phyloP scores from a whole-genome alignment of 306 rosid genomes.

The Gynostemma pentaphyllum region DNA sequence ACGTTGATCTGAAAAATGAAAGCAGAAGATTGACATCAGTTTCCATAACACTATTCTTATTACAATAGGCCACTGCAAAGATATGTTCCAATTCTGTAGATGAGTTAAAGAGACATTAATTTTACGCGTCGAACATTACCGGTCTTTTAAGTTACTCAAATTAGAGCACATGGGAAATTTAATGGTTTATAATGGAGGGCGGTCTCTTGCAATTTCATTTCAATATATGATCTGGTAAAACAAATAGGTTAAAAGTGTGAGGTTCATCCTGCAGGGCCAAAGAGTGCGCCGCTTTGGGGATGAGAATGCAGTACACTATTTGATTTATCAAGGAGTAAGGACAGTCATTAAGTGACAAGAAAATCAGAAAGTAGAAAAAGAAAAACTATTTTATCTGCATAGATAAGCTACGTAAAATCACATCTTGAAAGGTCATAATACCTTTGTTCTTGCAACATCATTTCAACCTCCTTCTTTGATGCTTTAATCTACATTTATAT shows the following conservation, averaged over 20 bases:
- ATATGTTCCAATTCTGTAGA: background rate
- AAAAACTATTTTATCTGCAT: background rate
- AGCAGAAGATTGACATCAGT: conserved; percentile 4
- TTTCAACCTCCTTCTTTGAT: conserved; percentile 75
- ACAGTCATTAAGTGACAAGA: background rate
- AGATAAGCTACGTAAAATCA: background rate
- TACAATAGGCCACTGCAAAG: background rate
- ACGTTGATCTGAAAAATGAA: conserved; percentile 38
- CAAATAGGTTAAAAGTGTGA: background rate
- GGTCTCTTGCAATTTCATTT: background rate
- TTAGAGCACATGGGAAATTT: background rate
- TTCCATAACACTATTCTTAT: background rate
- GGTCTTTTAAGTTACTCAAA: background rate
- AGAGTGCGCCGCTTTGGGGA: background rate
- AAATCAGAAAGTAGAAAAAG: background rate
- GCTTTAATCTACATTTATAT: conserved; percentile 54
- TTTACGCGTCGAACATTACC: background rate
- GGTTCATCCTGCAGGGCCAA: background rate
- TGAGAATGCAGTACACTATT: background rate
- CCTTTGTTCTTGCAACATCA: conserved; percentile 83
- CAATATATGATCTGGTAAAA: background rate
- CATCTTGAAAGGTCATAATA: conserved; percentile 28
- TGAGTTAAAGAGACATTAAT: background rate
- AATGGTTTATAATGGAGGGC: background rate
- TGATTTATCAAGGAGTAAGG: background rate